Evolutionary conservation across 805 yeast genomes (phyloP).

Genomic region (Candida boleticola): DNA sequence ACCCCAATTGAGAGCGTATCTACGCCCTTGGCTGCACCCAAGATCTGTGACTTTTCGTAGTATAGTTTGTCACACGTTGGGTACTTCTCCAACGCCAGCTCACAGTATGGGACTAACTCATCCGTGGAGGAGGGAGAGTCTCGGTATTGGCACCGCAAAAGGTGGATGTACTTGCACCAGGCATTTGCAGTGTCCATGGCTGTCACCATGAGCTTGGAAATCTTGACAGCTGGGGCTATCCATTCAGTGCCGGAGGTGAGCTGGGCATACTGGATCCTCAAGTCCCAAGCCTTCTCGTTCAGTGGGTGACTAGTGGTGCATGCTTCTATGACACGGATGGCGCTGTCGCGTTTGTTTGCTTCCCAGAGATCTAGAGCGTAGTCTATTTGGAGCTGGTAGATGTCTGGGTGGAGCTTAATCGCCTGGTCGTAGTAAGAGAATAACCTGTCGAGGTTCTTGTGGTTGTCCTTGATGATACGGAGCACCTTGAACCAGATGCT

Average conservation of each 20-base stretch:
- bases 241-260: constrained; percentile 49
- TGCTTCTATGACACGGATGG: constrained; percentile 51
- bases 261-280: constrained; percentile 70
- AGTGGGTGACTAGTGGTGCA: constrained; percentile 45
- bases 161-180: constrained; percentile 54
- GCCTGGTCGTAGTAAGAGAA: constrained; percentile 51
- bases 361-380: constrained; percentile 72
- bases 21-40: not conserved
- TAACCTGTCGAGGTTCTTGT: constrained; percentile 10
- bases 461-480: constrained; percentile 19
- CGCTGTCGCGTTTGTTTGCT: constrained; percentile 39
- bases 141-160: constrained; percentile 4
- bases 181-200: constrained; percentile 40
- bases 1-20: constrained; percentile 50
- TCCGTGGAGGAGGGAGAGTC: too few relatives aligned
- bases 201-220: constrained; percentile 22
- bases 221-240: constrained; percentile 36
- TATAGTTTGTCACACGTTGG: constrained; percentile 54
- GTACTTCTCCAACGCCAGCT: constrained; percentile 47
- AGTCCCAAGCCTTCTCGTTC: constrained; percentile 63
- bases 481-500: constrained; percentile 51
- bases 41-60: constrained; percentile 60
- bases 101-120: constrained; percentile 21
- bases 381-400: constrained; percentile 51
- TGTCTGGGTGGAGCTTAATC: constrained; percentile 45